Base-by-base conservation (phyloP, 2,329 filamentous ascomycete genomes). In the Aspergillus japonicus region DNA sequence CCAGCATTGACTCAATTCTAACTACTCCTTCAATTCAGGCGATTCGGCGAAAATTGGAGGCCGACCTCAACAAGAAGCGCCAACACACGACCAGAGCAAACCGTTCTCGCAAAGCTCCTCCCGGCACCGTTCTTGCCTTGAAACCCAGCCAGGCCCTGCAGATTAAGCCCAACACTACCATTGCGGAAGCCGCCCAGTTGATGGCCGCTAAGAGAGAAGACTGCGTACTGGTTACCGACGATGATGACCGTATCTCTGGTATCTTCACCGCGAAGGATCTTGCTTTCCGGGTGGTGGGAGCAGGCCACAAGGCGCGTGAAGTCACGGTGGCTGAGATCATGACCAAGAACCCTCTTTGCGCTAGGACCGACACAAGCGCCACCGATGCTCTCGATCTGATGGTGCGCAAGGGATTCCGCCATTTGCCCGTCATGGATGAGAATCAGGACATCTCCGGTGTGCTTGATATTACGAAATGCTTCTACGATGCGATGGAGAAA, bases 401-500 rank as follows among this genome's bases (percentile, higher is more conserved):
- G 95, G 95, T 99, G 59, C 86, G 94, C 69, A 98, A 98, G 80
- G 95, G 95, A 19, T 99, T 99, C 83, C 88, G 95, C 68, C 95
- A 99, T 81, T 78, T 99, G 73, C 95, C 95, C 3, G 95, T 99
- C 66, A 99, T 99, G 95, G 95, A 99, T 78, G 95, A 99, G 82
- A 98, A 99, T 77, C 95, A 99, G 78, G 94, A 99, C 73, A 99
- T 99, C 64, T 96, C 93, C 7, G 95, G 95, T 81, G 93, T 99
- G 67, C 82, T 99, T 57, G 95, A 99, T 77, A 99, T 99, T 70
- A 99, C 95, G 59, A 99, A 98, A 80, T 99, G 95, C 80, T 99
- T 99, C 78, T 99, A 99, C 79, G 95, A 99, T 79, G 95, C 95
- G 48, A 99, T 99, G 95, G 95, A 99, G 82, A 99, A 99, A 82